These are phyloP conservation scores for Homolaphlyctis polyrhiza DNA, from an alignment of 371 early-diverging fungal species.

Conservation along the genomic window DNA sequence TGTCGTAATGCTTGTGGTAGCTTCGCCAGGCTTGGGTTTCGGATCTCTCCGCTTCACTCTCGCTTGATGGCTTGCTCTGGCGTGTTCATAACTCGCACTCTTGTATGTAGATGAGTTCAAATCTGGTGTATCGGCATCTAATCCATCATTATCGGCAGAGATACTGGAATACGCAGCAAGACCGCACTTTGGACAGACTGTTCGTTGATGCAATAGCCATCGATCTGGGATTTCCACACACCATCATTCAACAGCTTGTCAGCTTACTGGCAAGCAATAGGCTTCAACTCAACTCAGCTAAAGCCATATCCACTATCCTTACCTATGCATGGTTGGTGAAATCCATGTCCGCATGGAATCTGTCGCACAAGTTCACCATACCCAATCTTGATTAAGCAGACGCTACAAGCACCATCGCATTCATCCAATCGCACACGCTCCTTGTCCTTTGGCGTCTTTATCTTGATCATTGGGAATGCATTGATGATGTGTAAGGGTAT, in stretches of 20 bases:
- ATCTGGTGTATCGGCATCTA: not conserved
- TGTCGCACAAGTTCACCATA: constrained; percentile 19
- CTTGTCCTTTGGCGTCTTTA: constrained; percentile 8
- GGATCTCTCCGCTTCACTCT: too few relatives aligned
- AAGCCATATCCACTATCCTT: not conserved
- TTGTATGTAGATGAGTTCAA: not conserved
- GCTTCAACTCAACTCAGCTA: not conserved
- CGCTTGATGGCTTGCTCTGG: not conserved
- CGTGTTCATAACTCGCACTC: not conserved
- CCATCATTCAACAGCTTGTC: not conserved
- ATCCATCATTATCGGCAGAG: not conserved
- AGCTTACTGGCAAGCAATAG: not conserved
- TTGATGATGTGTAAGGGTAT: constrained; percentile 34
- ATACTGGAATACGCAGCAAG: constrained; percentile 21
- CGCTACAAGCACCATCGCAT: constrained; percentile 8
- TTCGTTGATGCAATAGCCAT: constrained; percentile 30
- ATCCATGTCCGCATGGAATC: constrained; percentile 33
- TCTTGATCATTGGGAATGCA: constrained; percentile 20
- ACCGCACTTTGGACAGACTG: constrained; percentile 31
- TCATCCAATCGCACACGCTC: constrained; percentile 1
- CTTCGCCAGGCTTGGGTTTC: too few relatives aligned
- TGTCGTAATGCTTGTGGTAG: too few relatives aligned
- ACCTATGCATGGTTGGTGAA: constrained; percentile 33
- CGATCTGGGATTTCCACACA: too few relatives aligned
- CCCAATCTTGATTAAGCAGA: constrained; percentile 19